Evolutionary conservation across 176 grass and related monocot species (phyloP), one percentile per base, ranked within the genome.

Genomic region (Cymbopogon citratus): DNA sequence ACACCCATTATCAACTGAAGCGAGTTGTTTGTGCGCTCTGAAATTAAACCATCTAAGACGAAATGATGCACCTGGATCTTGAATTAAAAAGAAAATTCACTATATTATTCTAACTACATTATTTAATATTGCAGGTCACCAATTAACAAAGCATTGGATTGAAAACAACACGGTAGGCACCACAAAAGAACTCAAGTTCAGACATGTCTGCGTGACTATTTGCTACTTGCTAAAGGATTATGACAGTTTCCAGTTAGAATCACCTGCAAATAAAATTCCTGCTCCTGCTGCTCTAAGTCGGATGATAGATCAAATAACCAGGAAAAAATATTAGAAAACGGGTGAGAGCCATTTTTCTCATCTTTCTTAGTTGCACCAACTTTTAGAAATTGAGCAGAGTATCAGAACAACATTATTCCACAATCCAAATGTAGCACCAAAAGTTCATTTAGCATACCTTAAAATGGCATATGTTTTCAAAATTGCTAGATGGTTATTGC

Each of bases 391-490:
- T 71, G 73, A n/a, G 28, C 5, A 29, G 3, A 66, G 67, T 44
- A 31, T 49, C 40, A 41, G 40, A 41, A 41, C 40, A 9, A 41
- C 40, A 41, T 2, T 41, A 41, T 41, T 41, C 40, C 40, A 41
- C 9, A 41, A 41, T 41, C 40, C 40, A 41, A 1, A 44, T 44
- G 35, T 48, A 25, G 36, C 7, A 77, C 81, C 60, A n/a, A 27
- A 3, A 41, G 40, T 80, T 49, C 16, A 29, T 18, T 5, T 85
- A n/a, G 12, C 69, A 75, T 78, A 92, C 92, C 95, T 94, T 52
- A 95, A 91, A 89, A 95, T 84, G 27, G 92, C 88, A 91, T 95
- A 88, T 82, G 92, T 93, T 86, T 88, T 93, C 75, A 98, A 95
- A 80, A 95, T 65, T 46, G 88, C 80, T 77, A 95, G 91, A 87